Percentiles rank a stretch among this genome's conserved stretches.
phyloP scores from a whole-genome alignment of 140 eudicot species.

The Cichorium intybus region DNA sequence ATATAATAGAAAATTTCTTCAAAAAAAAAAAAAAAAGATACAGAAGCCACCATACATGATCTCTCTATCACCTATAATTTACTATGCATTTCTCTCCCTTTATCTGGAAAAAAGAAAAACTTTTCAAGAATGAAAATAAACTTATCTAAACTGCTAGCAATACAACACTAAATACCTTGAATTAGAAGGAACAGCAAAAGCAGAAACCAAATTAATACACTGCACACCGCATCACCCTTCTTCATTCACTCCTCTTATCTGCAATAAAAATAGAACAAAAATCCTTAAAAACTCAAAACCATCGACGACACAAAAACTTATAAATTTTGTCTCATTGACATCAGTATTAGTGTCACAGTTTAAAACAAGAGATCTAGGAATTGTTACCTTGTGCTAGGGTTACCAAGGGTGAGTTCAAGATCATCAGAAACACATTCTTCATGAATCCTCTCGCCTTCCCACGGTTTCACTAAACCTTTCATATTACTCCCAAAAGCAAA shows the following conservation, averaged over 20 bases:
- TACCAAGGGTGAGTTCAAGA: conserved; percentile 97
- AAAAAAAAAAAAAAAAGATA: conserved; percentile 21
- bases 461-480: conserved; percentile 61
- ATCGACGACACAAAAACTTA: neutral
- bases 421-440: conserved; percentile 95
- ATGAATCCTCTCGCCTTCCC: conserved; percentile 98
- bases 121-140: conserved; percentile 18
- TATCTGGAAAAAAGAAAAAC: conserved; percentile 7
- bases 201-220: conserved; percentile 19
- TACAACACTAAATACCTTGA: conserved; percentile 12
- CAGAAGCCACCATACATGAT: conserved; percentile 34
- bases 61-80: conserved; percentile 30
- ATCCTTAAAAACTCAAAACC: neutral
- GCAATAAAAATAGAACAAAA: conserved; percentile 10
- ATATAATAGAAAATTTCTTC: conserved; percentile 6
- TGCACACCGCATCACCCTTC: neutral
- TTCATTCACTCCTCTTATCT: conserved; percentile 19
- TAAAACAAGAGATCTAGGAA: too few species aligned
- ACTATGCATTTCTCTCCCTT: conserved; percentile 30
- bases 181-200: conserved; percentile 17
- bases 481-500: conserved; percentile 83
- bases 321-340: too few species aligned
- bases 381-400: conserved; percentile 75
- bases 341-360: too few species aligned
- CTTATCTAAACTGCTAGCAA: conserved; percentile 4